Evolutionary conservation across 305 asterid genomes (phyloP).

Genomic region (Solanum hybrid): DNA sequence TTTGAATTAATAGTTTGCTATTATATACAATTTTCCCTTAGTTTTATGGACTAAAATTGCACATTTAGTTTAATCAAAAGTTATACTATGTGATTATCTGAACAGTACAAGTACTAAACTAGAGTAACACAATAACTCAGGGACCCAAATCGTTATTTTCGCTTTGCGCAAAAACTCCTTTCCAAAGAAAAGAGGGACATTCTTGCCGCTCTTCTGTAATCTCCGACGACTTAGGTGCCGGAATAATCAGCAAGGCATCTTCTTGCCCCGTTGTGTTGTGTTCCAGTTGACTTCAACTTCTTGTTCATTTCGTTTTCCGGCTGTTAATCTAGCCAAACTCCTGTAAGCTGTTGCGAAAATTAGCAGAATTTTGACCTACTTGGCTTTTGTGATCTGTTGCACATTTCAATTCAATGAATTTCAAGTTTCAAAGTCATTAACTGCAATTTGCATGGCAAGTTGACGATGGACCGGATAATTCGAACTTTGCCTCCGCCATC

Average conservation of each 20-base stretch:
- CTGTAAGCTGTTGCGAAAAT: neutral
- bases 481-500: slow-evolving; percentile 47
- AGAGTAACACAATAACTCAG: neutral
- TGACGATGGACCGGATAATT: slow-evolving; percentile 10
- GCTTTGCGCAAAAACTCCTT: neutral
- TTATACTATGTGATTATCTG: neutral
- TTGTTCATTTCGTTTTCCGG: neutral
- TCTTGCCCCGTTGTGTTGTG: neutral
- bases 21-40: neutral
- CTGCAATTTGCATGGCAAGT: neutral
- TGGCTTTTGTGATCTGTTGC: neutral
- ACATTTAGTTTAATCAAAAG: neutral
- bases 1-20: no score
- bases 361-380: neutral
- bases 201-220: neutral
- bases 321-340: neutral
- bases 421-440: neutral
- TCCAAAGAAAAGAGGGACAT: neutral
- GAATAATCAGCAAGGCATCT: neutral
- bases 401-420: neutral
- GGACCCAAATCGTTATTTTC: neutral
- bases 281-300: neutral
- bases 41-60: neutral
- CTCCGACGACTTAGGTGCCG: neutral
- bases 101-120: neutral